phyloP scores from a whole-genome alignment of 208 protist genomes.

The Zelonia costaricensis region DNA sequence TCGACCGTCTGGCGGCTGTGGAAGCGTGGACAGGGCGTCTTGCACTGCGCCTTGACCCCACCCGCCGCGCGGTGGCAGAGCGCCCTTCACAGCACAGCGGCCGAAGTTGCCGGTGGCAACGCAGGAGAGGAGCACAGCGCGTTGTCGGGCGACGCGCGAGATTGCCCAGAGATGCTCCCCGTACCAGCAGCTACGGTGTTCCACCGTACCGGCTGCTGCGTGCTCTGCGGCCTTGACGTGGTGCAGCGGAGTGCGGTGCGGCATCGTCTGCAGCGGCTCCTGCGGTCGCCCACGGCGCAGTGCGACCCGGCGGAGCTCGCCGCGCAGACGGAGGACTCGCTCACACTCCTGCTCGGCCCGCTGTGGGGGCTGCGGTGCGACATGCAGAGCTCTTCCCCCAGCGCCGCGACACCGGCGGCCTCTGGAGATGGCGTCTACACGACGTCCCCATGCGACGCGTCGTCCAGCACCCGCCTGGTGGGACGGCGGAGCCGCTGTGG shows the following conservation, averaged over 20 bases:
- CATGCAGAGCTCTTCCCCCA: not conserved
- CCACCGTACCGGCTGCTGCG: slow-evolving; percentile 41
- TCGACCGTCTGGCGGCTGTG: slow-evolving; percentile 5
- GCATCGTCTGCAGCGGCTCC: slow-evolving; percentile 42
- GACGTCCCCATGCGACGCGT: not conserved
- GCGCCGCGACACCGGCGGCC: not conserved
- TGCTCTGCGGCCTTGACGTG: slow-evolving; percentile 69
- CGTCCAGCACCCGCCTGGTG: not conserved
- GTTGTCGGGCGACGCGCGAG: not conserved
- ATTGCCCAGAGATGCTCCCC: not conserved
- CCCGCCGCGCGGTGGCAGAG: slow-evolving; percentile 6
- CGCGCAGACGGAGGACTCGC: slow-evolving; percentile 44
- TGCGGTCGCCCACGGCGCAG: slow-evolving; percentile 32
- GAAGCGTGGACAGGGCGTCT: slow-evolving; percentile 10
- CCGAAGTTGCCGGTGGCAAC: no score
- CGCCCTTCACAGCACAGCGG: no score
- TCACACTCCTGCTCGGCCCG: slow-evolving; percentile 57
- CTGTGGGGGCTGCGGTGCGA: slow-evolving; percentile 50
- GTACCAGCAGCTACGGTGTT: not conserved
- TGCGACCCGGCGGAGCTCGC: slow-evolving; percentile 50
- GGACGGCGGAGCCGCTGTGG: not conserved
- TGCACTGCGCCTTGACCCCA: slow-evolving; percentile 14
- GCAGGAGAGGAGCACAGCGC: no score
- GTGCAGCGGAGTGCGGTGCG: slow-evolving; percentile 43
- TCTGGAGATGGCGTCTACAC: slow-evolving; percentile 4